Conservation (phyloP, 257 asterid species). For the Solanum habrochaites region DNA sequence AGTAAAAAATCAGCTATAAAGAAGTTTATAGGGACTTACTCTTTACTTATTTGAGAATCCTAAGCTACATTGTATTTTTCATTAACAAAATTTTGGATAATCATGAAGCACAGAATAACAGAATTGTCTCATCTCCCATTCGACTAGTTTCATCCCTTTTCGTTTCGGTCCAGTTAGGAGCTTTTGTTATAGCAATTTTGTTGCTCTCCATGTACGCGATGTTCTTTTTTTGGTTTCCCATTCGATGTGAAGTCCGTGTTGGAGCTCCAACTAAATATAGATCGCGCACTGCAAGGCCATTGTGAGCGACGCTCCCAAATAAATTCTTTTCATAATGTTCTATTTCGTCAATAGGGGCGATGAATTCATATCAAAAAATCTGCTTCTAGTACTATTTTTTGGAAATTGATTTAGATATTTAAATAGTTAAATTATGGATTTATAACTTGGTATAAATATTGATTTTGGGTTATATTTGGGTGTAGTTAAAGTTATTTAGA, state of each 20-base stretch:
- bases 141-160: background rate
- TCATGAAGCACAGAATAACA: background rate
- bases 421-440: background rate
- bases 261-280: too few species aligned
- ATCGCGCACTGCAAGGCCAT: background rate
- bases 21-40: background rate
- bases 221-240: too few species aligned
- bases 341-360: background rate
- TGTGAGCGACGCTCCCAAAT: too few species aligned
- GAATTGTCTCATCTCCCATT: background rate
- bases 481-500: background rate
- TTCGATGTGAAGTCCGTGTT: accelerated
- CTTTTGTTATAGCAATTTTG: background rate
- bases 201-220: background rate
- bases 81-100: background rate
- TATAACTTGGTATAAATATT: background rate
- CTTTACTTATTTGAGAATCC: background rate
- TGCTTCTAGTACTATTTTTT: background rate
- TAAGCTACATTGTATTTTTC: background rate
- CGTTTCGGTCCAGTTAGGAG: background rate
- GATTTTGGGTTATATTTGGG: background rate
- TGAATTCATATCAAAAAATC: background rate
- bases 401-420: background rate
- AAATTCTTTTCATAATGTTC: too few species aligned
- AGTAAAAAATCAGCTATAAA: background rate